phyloP scores from a whole-genome alignment of 2,329 filamentous ascomycete genomes.

The Coniochaeta sp. region DNA sequence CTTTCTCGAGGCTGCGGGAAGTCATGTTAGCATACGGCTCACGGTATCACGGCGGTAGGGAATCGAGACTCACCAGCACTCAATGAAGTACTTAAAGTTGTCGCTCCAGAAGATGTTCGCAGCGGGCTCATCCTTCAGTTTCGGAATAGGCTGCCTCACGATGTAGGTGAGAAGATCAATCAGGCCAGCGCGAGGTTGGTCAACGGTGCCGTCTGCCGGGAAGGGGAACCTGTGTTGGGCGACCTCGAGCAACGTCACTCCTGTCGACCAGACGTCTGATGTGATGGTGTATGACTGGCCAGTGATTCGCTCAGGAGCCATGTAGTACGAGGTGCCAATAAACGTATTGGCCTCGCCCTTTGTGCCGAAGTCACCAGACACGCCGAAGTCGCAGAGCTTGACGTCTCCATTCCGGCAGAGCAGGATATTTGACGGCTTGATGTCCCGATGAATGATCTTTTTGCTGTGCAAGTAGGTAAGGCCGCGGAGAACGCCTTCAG shows the following conservation, averaged over 20 bases:
- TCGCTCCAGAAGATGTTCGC: slow-evolving; percentile 91
- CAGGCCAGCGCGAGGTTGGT: slow-evolving; percentile 84
- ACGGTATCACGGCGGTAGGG: background rate
- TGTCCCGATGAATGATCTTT: slow-evolving; percentile 97
- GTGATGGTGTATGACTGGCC: slow-evolving; percentile 98
- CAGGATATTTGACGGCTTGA: slow-evolving; percentile 96
- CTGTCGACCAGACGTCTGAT: slow-evolving; percentile 95
- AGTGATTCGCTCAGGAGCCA: slow-evolving; percentile 97
- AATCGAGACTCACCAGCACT: slow-evolving; percentile 76
- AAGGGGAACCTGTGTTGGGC: slow-evolving; percentile 98
- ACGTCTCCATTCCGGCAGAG: slow-evolving; percentile 88
- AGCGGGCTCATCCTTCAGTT: slow-evolving; percentile 88
- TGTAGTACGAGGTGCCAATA: slow-evolving; percentile 98
- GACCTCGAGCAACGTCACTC: slow-evolving; percentile 97
- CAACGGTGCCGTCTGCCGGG: slow-evolving; percentile 91
- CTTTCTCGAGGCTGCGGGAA: slow-evolving; percentile 76
- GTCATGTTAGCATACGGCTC: slow-evolving; percentile 8
- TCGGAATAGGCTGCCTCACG: slow-evolving; percentile 89
- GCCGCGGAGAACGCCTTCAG: slow-evolving; percentile 88
- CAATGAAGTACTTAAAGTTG: slow-evolving; percentile 98
- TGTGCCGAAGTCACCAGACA: slow-evolving; percentile 95
- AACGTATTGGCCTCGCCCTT: slow-evolving; percentile 99
- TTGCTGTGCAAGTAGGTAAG: slow-evolving; percentile 91
- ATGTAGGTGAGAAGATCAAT: slow-evolving; percentile 98
- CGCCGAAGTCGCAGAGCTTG: slow-evolving; percentile 97